A percentile compares a stretch with the other conserved stretches of the same genome.
These are phyloP conservation scores for Fusarium sp. DNA, from an alignment of 2,329 filamentous ascomycete genomes.

Conservation along the genomic window DNA sequence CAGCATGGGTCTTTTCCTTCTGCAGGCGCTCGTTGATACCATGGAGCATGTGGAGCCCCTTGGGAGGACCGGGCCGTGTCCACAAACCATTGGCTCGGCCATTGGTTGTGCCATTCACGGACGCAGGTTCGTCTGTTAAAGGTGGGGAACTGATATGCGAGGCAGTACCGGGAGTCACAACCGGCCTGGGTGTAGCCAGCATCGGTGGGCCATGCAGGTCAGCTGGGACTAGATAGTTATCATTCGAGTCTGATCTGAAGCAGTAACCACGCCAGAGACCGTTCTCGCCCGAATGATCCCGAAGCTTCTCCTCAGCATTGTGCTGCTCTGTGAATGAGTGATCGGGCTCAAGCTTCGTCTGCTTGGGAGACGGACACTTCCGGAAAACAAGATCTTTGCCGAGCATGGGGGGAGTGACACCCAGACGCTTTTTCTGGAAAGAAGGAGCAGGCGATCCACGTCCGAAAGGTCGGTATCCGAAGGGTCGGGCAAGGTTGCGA, in stretches of 20 bases:
- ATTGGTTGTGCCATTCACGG: slow-evolving; percentile 46
- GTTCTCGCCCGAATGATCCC: slow-evolving; percentile 68
- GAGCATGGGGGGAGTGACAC: slow-evolving; percentile 85
- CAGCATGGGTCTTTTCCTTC: slow-evolving; percentile 63
- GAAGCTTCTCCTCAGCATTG: slow-evolving; percentile 63
- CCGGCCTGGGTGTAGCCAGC: slow-evolving; percentile 64
- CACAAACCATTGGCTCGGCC: slow-evolving; percentile 38
- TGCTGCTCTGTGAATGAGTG: slow-evolving; percentile 69
- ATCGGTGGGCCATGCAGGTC: slow-evolving; percentile 62
- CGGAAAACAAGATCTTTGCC: slow-evolving; percentile 85
- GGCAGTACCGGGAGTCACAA: slow-evolving; percentile 56
- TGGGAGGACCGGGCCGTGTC: slow-evolving; percentile 53
- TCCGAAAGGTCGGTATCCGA: slow-evolving; percentile 58
- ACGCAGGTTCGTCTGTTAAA: slow-evolving; percentile 58
- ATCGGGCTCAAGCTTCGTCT: slow-evolving; percentile 85
- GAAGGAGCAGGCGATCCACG: slow-evolving; percentile 53
- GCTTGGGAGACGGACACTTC: slow-evolving; percentile 83
- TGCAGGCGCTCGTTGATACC: slow-evolving; percentile 66
- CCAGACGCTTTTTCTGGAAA: slow-evolving; percentile 63
- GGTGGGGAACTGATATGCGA: slow-evolving; percentile 57
- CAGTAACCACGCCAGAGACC: slow-evolving; percentile 86
- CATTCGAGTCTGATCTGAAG: slow-evolving; percentile 57
- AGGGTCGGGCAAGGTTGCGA: slow-evolving; percentile 51
- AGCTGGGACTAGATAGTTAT: slow-evolving; percentile 57
- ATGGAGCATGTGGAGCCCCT: slow-evolving; percentile 64